phyloP scores from a whole-genome alignment of 2,329 filamentous ascomycete species.

The Aspergillus sp. region DNA sequence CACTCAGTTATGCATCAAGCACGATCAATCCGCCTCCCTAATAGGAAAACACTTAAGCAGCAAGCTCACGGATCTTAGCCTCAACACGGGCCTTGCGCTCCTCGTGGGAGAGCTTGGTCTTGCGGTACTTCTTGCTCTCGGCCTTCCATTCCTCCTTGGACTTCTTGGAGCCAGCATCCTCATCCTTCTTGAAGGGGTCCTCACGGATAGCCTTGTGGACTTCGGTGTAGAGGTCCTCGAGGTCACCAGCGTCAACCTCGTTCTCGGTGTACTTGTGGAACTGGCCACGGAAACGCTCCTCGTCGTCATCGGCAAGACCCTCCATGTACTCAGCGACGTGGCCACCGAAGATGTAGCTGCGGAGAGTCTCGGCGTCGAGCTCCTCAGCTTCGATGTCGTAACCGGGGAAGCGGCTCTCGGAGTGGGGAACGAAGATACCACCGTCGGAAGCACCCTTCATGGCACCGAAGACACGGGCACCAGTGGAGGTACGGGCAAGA shows the following conservation, averaged over 20 bases:
- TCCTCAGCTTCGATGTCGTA: constrained; percentile 97
- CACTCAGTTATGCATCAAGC: constrained; percentile 22
- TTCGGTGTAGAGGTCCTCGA: constrained; percentile 95
- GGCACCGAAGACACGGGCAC: constrained; percentile 97
- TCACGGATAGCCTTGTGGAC: constrained; percentile 96
- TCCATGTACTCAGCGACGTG: constrained; percentile 99
- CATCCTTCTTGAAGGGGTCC: constrained; percentile 94
- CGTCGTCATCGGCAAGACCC: constrained; percentile 97
- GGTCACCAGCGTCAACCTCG: constrained; percentile 90
- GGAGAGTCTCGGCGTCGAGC: constrained; percentile 93
- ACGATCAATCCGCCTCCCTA: constrained; percentile 17
- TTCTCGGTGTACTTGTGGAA: constrained; percentile 98
- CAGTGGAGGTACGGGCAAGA: constrained; percentile 94
- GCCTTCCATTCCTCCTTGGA: constrained; percentile 95
- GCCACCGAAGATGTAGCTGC: constrained; percentile 98
- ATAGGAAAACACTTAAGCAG: constrained; percentile 36
- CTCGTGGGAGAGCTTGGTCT: constrained; percentile 74
- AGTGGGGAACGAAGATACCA: constrained; percentile 95
- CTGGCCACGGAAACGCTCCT: constrained; percentile 99
- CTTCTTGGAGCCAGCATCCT: constrained; percentile 78
- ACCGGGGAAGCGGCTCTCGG: constrained; percentile 98
- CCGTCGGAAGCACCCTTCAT: constrained; percentile 99
- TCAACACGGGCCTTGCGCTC: constrained; percentile 82
- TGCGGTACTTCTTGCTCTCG: constrained; percentile 87
- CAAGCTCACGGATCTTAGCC: constrained; percentile 84